Evolutionary conservation across 2,329 filamentous ascomycete genomes (phyloP).

Genomic region (Penicillium sp.): DNA sequence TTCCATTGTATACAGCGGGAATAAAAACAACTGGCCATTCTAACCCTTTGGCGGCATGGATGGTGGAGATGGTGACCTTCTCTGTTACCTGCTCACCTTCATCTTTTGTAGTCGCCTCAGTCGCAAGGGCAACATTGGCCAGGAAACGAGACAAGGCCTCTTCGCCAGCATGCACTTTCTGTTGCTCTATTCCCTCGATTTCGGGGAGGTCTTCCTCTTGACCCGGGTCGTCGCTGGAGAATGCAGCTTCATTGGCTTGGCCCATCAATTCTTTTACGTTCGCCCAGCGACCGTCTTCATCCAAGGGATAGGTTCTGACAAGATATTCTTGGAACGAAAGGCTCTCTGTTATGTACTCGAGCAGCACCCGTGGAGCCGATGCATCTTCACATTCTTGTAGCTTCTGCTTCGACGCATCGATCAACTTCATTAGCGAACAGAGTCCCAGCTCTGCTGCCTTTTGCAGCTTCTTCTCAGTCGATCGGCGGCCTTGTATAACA

Average conservation of each 20-base stretch:
- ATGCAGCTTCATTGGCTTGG: conserved; percentile 71
- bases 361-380: conserved; percentile 48
- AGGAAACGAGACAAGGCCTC: conserved; percentile 77
- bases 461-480: conserved; percentile 56
- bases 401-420: conserved; percentile 59
- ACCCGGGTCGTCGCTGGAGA: conserved; percentile 54
- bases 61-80: conserved; percentile 88
- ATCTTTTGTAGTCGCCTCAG: conserved; percentile 59
- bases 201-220: conserved; percentile 58
- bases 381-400: conserved; percentile 47
- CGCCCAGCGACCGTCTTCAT: conserved; percentile 77
- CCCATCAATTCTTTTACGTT: conserved; percentile 87
- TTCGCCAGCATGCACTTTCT: conserved; percentile 49
- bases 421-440: conserved; percentile 59
- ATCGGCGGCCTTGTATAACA: conserved; percentile 54
- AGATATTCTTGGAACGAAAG: conserved; percentile 75
- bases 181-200: conserved; percentile 71
- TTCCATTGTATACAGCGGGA: conserved; percentile 84
- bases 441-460: conserved; percentile 59
- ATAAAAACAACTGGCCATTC: conserved; percentile 97
- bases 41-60: conserved; percentile 91
- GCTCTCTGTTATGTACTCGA: conserved; percentile 62
- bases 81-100: conserved; percentile 53
- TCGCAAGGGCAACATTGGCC: conserved; percentile 85
- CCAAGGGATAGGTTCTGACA: conserved; percentile 68